A percentile compares a stretch with the other conserved stretches of the same genome.
Conservation (phyloP, 345 rosid species). For the Pistacia integerrima region DNA sequence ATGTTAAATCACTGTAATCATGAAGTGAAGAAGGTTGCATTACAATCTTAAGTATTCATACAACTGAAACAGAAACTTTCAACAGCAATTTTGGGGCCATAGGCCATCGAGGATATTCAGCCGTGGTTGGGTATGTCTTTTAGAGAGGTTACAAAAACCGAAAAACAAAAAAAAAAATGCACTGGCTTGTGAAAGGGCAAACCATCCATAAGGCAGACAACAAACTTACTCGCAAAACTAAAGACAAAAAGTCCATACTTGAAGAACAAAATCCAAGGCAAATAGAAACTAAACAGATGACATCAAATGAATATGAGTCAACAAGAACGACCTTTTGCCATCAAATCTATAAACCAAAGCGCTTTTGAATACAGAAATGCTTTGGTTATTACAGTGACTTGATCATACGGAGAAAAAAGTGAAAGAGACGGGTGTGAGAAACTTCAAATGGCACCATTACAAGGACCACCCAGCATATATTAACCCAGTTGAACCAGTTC, state of each 20-base stretch:
- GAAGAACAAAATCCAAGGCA: background rate
- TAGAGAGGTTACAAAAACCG: too few species aligned
- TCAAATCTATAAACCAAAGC: slow-evolving; percentile 7
- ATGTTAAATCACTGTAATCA: too few species aligned
- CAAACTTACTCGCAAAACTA: background rate
- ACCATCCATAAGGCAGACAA: background rate
- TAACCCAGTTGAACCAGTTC: slow-evolving; percentile 4
- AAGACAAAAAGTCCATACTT: background rate
- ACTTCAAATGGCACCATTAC: slow-evolving; percentile 15
- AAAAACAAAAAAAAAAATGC: too few species aligned
- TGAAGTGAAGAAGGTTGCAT: background rate
- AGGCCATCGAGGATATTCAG: background rate
- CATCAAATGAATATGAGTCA: background rate
- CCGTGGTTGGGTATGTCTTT: too few species aligned
- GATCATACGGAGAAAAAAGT: slow-evolving; percentile 8
- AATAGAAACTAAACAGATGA: background rate
- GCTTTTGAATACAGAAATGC: slow-evolving; percentile 17
- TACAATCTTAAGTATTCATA: background rate
- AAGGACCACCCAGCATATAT: background rate
- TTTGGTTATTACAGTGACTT: slow-evolving; percentile 5
- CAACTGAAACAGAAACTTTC: background rate
- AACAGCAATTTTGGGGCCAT: background rate
- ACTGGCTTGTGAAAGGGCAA: background rate
- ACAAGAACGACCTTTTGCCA: background rate
- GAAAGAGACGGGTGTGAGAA: slow-evolving; percentile 18